Evolutionary conservation across 2,329 filamentous ascomycete genomes (phyloP).

Genomic region (Fusarium transvaalense): DNA sequence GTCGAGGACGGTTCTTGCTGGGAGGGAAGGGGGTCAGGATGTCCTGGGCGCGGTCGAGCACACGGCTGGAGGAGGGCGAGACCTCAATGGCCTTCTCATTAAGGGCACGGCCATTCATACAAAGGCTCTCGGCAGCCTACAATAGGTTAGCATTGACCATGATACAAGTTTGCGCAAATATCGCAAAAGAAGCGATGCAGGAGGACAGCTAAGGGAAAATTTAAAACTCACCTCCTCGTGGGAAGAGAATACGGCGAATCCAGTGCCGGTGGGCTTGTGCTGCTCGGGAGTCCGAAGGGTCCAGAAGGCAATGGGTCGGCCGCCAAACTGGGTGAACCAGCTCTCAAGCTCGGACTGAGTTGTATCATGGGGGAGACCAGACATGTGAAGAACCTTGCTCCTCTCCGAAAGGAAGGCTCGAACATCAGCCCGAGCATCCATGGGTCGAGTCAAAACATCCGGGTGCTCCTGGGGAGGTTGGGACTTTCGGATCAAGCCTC

Average conservation of each 20-base stretch:
- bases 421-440: conserved; percentile 97
- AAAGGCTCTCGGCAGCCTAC: conserved; percentile 94
- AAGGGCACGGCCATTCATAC: conserved; percentile 98
- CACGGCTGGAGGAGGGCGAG: conserved; percentile 95
- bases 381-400: conserved; percentile 98
- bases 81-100: conserved; percentile 99
- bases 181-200: not conserved
- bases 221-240: conserved; percentile 88
- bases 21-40: conserved; percentile 98
- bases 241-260: conserved; percentile 98
- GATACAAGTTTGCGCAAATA: not conserved
- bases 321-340: conserved; percentile 99
- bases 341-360: conserved; percentile 98
- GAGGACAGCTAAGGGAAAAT: not conserved
- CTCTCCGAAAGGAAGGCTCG: conserved; percentile 95
- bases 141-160: conserved; percentile 25
- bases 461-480: conserved; percentile 94
- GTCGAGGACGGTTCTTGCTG: conserved; percentile 96
- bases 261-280: conserved; percentile 98
- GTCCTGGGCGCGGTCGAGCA: conserved; percentile 93
- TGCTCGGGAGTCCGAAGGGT: conserved; percentile 97
- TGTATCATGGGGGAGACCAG: conserved; percentile 95
- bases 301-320: conserved; percentile 98
- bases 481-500: conserved; percentile 94
- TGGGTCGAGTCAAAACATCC: conserved; percentile 92